A percentile compares a stretch with the other conserved stretches of the same genome.
These are phyloP conservation scores for Shiraia bambusicola DNA, from an alignment of 2,329 filamentous ascomycete species.

Conservation along the genomic window DNA sequence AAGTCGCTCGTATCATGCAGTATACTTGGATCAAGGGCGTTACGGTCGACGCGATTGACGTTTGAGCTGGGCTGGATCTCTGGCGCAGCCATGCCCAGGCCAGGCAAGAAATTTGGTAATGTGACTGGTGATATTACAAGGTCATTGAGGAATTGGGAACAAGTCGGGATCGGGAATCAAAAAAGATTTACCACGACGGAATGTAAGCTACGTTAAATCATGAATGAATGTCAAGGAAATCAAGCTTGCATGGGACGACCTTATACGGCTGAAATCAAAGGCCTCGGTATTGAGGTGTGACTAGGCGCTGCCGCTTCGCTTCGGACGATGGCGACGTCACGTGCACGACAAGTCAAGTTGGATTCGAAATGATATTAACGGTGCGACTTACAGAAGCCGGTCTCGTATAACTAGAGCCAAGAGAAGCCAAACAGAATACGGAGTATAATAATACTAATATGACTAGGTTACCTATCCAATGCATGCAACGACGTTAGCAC, in stretches of 20 bases:
- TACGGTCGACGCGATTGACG: slow-evolving; percentile 81
- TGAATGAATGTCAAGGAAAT: slow-evolving; percentile 20
- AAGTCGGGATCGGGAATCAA: slow-evolving; percentile 33
- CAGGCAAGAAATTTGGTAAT: slow-evolving; percentile 26
- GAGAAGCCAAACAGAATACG: no score
- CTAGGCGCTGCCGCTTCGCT: no score
- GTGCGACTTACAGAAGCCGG: slow-evolving; percentile 13
- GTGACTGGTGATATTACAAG: slow-evolving; percentile 21
- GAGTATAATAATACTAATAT: no score
- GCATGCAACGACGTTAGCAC: no score
- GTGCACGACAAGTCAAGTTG: no score
- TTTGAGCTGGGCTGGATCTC: slow-evolving; percentile 59
- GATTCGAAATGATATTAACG: no score
- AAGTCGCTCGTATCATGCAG: slow-evolving; percentile 74
- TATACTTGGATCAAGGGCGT: slow-evolving; percentile 84
- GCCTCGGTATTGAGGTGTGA: no score
- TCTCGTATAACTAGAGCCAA: no score
- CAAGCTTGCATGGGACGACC: no score
- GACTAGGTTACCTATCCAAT: no score
- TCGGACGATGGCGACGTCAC: no score
- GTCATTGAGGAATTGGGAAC: slow-evolving; percentile 21
- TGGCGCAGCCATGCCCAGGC: slow-evolving; percentile 20
- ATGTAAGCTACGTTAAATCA: slow-evolving; percentile 30
- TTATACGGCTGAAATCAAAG: no score
- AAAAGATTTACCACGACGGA: slow-evolving; percentile 30